Evolutionary conservation across 2,329 filamentous ascomycete genomes (phyloP), one percentile per base, ranked within the genome.

Genomic region (Stromatinia cepivora): DNA sequence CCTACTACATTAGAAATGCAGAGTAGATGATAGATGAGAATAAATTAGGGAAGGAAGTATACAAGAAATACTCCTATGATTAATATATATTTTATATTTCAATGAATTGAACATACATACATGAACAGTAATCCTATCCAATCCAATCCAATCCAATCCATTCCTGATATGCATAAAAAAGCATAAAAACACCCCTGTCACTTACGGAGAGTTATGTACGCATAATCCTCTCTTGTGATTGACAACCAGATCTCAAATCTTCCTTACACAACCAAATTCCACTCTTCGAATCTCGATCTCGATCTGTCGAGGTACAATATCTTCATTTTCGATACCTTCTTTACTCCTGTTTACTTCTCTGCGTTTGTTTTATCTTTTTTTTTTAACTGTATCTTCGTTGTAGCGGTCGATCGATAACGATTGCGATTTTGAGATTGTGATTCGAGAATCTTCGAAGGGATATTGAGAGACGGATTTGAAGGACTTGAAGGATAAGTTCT

Each of bases 1-100:
- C 20, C 36, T 42, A 56, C 48, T 31, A 53, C 25, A 45, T 20
- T 66, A 54, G 17, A 66, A 9, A 66, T 57, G 63, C 48, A 57
- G 52, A 56, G 50, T 66, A 66, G 36, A 66, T 42, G 25, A 57
- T 66, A 66, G 63, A 66, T 20, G 13, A 66, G n/a, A 65, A 15
- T 3, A 31, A 56, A 17, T 15, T 42, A 65, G 62, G 20, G 31
- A 9, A 65, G 62, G 20, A 45, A 9, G 25, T 52, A 39, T 50
- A n/a, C 45, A 63, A 63, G 45, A 8, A 64, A 39, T 20, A 39
- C 34, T 50, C 61, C 9, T 64, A 64, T 4, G n/a, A 39, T 42
- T 63, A 52, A 52, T 13, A 52, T 39, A 39, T 20, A 36, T 25
- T 39, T 36, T 17, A 63, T 3, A 25, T 17, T 48, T 36, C 7